phyloP scores from a whole-genome alignment of 495 filamentous ascomycete genomes.

The Durotheca rogersii region DNA sequence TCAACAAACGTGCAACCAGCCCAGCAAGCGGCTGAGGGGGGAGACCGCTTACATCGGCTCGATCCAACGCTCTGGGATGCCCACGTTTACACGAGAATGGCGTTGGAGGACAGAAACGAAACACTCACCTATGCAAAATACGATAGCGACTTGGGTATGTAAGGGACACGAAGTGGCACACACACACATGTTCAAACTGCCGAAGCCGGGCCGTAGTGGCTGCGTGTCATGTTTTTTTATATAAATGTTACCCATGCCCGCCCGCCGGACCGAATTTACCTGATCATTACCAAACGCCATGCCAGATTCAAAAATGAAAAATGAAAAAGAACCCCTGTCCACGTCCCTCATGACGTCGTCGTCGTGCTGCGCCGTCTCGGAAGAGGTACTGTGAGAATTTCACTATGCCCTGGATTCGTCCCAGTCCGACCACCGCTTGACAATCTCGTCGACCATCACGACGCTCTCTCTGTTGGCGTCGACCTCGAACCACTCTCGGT shows the following conservation, averaged over 20 bases:
- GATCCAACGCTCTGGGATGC: neutral
- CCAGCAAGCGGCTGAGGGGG: no score
- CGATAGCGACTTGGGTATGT: constrained; percentile 1
- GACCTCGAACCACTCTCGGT: constrained; percentile 96
- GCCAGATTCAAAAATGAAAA: no score
- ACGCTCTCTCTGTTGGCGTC: constrained; percentile 71
- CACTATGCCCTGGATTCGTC: constrained; percentile 42
- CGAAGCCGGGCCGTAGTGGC: constrained; percentile 4
- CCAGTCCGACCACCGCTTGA: constrained; percentile 86
- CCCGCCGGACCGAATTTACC: constrained; percentile 3
- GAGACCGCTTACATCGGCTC: no score
- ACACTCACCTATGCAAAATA: constrained; percentile 6
- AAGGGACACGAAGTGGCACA: constrained; percentile 11
- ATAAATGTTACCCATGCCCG: constrained; percentile 13
- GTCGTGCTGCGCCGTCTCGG: constrained; percentile 3
- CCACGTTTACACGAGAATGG: neutral
- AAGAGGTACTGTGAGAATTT: neutral
- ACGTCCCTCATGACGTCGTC: constrained; percentile 15
- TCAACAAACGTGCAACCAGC: no score
- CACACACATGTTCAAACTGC: constrained; percentile 9
- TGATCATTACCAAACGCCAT: constrained; percentile 9
- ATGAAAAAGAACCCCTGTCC: no score
- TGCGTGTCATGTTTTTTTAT: constrained; percentile 5
- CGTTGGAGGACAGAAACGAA: neutral
- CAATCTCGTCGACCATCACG: constrained; percentile 74